Evolutionary conservation across 176 grass and related monocot genomes (phyloP).

Genomic region (Bromus sterilis): DNA sequence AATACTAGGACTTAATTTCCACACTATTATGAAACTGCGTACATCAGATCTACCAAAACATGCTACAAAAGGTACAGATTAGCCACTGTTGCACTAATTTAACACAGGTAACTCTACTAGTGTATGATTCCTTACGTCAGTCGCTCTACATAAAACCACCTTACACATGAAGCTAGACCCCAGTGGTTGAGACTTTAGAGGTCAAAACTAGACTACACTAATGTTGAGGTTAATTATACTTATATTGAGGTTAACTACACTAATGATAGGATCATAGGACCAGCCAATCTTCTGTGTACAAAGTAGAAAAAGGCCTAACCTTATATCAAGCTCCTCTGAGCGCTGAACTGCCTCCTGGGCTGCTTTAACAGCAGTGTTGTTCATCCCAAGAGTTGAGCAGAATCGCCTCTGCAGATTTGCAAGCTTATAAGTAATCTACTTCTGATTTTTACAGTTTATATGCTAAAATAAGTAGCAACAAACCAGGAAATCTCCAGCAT

Average conservation of each 20-base stretch:
- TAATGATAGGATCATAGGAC: not conserved
- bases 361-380: conserved; percentile 82
- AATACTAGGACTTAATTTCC: not conserved
- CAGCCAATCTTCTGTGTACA: not conserved
- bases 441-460: not conserved
- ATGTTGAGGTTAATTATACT: not conserved
- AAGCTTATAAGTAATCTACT: conserved; percentile 12
- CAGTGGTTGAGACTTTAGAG: not conserved
- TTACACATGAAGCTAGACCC: not conserved
- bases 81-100: not conserved
- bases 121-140: not conserved
- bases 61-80: not conserved
- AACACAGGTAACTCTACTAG: not conserved
- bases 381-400: conserved; percentile 89
- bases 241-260: too few species aligned
- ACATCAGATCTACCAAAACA: not conserved
- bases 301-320: conserved; percentile 32
- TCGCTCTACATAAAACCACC: not conserved
- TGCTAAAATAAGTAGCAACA: not conserved
- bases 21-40: too few species aligned
- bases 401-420: conserved; percentile 66
- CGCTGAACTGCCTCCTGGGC: conserved; percentile 78
- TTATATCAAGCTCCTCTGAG: conserved; percentile 85
- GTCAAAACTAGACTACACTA: not conserved
- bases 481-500: conserved; percentile 85